Percentiles rank a stretch among this genome's conserved stretches.
Conservation (phyloP, 331 rosid genomes). For the Phaseolus coccineus region DNA sequence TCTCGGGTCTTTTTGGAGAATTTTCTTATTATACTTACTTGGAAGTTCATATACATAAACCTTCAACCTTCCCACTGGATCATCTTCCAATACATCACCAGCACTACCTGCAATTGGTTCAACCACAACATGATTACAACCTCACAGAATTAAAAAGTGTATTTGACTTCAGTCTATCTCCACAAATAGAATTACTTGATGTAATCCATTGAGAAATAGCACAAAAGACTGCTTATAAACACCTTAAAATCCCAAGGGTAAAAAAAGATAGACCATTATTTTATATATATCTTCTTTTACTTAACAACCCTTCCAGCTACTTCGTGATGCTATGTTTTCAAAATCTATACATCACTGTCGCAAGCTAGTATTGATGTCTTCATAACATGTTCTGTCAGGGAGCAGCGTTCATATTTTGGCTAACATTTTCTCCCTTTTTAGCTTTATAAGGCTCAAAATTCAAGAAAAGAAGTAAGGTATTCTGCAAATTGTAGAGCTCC, state of each 20-base stretch:
- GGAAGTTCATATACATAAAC: constrained; percentile 87
- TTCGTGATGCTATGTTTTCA: not conserved
- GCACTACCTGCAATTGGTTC: constrained; percentile 71
- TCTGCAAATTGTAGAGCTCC: too few species aligned
- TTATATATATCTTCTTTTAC: not conserved
- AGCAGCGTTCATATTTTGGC: not conserved
- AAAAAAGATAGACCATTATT: constrained; percentile 1
- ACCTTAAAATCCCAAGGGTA: constrained; percentile 29
- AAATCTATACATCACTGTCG: too few species aligned
- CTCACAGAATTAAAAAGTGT: not conserved
- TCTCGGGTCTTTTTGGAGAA: constrained; percentile 79
- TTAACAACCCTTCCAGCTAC: not conserved
- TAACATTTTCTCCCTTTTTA: too few species aligned
- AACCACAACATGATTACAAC: constrained; percentile 38
- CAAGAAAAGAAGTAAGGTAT: too few species aligned
- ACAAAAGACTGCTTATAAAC: constrained; percentile 24
- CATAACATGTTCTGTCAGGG: not conserved
- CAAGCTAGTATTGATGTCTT: not conserved
- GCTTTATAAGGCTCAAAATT: too few species aligned
- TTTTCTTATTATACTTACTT: constrained; percentile 83
- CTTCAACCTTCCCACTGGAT: constrained; percentile 86
- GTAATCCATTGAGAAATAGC: not conserved
- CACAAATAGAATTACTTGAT: constrained; percentile 8
- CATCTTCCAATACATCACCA: constrained; percentile 84
- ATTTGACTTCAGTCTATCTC: constrained; percentile 18